Base-by-base conservation (phyloP, 768 basidiomycete genomes). In the Leccinellum luteum region DNA sequence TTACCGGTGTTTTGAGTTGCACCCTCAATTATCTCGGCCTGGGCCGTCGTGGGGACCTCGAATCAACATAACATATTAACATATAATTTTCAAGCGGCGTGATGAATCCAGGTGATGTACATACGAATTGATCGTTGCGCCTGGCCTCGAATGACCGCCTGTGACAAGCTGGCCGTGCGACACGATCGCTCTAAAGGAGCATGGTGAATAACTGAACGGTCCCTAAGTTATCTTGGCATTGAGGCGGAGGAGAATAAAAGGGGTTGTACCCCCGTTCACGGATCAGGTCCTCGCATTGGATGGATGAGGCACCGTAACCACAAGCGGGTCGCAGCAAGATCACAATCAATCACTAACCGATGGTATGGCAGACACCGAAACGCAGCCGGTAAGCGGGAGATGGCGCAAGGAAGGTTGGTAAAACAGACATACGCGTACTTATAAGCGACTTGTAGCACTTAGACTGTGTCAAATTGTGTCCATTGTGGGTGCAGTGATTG, bases 1-100 rank as follows among this genome's bases (percentile, higher is more conserved):
- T 14, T 51, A 45, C 52, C 50, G 56, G 17, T n/a, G 43, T 31
- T 52, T 63, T 62, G 55, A 56, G 56, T 58, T 35, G 14, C 34
- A 47, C 31, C 52, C 35, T 52, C 41, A 19, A 56, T 49, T 45
- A 34, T 30, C 30, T 25, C 27, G 31, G 23, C 13, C 51, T 34
- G 48, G 21, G 10, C 17, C 51, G 38, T 38, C 25, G 27, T 25
- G 19, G 32, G n/a, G 38, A 27, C n/a, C 23, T 32, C n/a, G n/a
- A 15, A 31, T 49, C 19, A 51, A 41, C 23, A 30, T 17, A 2
- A 54, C 17, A 23, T 15, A 6, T 28, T 48, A n/a, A 38, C 17
- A 38, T 38, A 17, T n/a, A 38, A 38, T 10, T 38, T 38, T 38
- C 35, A 38, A 17, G 17, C 35, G 8, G 35, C 35, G 17, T 35